A percentile compares a stretch with the other conserved stretches of the same genome.
These are phyloP conservation scores for Calonectria pseudoturangicola DNA, from an alignment of 2,329 filamentous ascomycete genomes.

Conservation along the genomic window DNA sequence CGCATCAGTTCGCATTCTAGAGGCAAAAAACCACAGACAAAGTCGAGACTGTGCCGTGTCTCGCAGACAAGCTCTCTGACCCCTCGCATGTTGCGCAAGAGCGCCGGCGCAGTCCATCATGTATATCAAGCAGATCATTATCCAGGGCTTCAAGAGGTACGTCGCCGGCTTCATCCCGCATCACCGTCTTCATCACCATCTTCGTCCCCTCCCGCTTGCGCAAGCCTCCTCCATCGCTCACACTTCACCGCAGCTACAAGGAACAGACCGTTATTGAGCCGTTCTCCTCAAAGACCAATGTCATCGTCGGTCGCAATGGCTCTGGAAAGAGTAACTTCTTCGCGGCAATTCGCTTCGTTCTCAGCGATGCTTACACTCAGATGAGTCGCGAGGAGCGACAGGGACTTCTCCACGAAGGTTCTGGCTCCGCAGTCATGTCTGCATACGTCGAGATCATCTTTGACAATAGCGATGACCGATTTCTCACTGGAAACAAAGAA, in stretches of 20 bases:
- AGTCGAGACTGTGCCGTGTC: slow-evolving; percentile 51
- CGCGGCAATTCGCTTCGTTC: slow-evolving; percentile 97
- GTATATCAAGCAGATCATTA: slow-evolving; percentile 99
- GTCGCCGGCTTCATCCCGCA: slow-evolving; percentile 41
- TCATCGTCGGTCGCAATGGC: slow-evolving; percentile 98
- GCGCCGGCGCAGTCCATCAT: slow-evolving; percentile 73
- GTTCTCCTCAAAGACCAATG: slow-evolving; percentile 97
- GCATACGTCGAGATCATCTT: slow-evolving; percentile 99
- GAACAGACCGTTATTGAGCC: slow-evolving; percentile 99
- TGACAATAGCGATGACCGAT: slow-evolving; percentile 96
- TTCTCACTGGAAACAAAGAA: slow-evolving; percentile 93
- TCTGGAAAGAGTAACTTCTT: slow-evolving; percentile 99
- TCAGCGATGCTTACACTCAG: slow-evolving; percentile 97
- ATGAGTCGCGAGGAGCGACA: slow-evolving; percentile 97
- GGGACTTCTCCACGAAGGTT: slow-evolving; percentile 97
- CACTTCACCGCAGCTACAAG: slow-evolving; percentile 84
- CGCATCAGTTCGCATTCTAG: slow-evolving; percentile 52
- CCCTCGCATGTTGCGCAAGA: slow-evolving; percentile 61
- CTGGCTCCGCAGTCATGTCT: slow-evolving; percentile 97
- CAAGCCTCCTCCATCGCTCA: slow-evolving; percentile 46
- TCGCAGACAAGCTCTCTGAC: slow-evolving; percentile 51
- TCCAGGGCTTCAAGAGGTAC: slow-evolving; percentile 99
- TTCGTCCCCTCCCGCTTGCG: slow-evolving; percentile 32
- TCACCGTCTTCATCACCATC: slow-evolving; percentile 29
- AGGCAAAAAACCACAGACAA: slow-evolving; percentile 45